Conservation (phyloP, 2,329 filamentous ascomycete species). For the Endoconidiophora laricicola region DNA sequence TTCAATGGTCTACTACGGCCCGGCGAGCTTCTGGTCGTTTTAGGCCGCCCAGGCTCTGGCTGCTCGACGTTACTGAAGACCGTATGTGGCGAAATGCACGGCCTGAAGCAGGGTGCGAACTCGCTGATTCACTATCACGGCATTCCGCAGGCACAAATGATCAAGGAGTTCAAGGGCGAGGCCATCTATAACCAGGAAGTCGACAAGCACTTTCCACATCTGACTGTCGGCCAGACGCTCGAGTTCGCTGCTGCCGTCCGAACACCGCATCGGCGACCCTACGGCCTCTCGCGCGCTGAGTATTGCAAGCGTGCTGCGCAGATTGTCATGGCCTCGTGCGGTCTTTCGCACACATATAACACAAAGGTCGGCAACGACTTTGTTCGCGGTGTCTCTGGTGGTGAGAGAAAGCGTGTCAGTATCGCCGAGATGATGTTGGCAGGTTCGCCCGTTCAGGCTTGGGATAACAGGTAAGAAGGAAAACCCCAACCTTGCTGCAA, state of each 20-base stretch:
- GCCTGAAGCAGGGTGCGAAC: conserved; percentile 33
- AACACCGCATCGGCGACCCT: conserved; percentile 47
- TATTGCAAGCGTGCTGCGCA: conserved; percentile 46
- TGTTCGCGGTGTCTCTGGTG: conserved; percentile 53
- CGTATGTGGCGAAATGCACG: conserved; percentile 41
- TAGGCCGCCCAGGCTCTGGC: conserved; percentile 49
- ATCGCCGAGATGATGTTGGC: conserved; percentile 65
- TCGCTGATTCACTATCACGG: conserved; percentile 47
- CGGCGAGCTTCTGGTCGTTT: conserved; percentile 52
- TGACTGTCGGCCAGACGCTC: conserved; percentile 59
- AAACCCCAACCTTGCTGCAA: not conserved
- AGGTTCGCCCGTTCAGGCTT: conserved; percentile 36
- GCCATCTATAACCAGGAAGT: conserved; percentile 61
- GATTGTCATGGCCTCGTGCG: conserved; percentile 55
- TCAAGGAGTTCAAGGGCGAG: conserved; percentile 45
- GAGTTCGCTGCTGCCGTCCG: conserved; percentile 54
- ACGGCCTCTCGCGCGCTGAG: conserved; percentile 43
- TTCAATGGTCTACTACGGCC: conserved; percentile 48
- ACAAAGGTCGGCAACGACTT: conserved; percentile 64
- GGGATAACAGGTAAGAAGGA: conserved; percentile 45
- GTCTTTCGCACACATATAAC: conserved; percentile 52
- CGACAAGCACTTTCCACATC: conserved; percentile 60
- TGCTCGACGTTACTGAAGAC: conserved; percentile 49
- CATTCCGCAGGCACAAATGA: conserved; percentile 35
- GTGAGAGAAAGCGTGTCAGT: conserved; percentile 63